phyloP scores from a whole-genome alignment of 306 rosid species.

The Trifolium pratense region DNA sequence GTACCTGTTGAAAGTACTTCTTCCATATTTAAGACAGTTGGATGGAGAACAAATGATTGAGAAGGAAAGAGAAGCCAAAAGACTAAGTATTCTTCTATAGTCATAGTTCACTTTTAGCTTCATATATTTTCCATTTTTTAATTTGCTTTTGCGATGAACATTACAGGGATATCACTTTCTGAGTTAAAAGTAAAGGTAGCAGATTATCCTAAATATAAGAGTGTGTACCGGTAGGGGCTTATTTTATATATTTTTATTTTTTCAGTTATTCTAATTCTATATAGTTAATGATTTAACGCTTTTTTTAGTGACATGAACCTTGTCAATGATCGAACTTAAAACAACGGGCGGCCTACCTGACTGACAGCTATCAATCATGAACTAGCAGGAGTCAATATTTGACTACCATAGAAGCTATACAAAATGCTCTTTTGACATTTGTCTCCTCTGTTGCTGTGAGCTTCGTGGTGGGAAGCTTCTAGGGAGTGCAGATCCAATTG shows the following conservation, averaged over 20 bases:
- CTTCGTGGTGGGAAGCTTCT: conserved; percentile 66
- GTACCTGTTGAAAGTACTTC: no score
- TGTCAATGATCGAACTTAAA: no score
- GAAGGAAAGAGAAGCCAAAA: no score
- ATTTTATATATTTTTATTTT: background rate
- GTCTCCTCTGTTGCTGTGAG: conserved; percentile 80
- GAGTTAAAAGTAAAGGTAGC: conserved; percentile 31
- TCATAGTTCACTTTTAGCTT: background rate
- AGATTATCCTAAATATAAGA: conserved; percentile 41
- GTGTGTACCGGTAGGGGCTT: conserved; percentile 67
- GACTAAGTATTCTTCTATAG: no score
- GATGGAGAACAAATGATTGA: no score
- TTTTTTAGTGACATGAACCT: conserved; percentile 56
- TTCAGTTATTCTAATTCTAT: conserved; percentile 2
- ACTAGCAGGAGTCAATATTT: conserved; percentile 61
- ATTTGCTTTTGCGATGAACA: conserved; percentile 26
- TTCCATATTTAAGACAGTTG: no score
- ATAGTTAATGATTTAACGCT: conserved; percentile 25
- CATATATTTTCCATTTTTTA: conserved; percentile 21
- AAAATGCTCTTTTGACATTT: conserved; percentile 74
- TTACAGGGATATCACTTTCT: conserved; percentile 45
- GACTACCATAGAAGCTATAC: conserved; percentile 80
- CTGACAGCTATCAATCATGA: no score
- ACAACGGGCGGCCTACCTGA: no score
- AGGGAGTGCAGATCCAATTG: conserved; percentile 55